Evolutionary conservation across 106 monocot species (phyloP).

Genomic region (Iris macrosiphon): DNA sequence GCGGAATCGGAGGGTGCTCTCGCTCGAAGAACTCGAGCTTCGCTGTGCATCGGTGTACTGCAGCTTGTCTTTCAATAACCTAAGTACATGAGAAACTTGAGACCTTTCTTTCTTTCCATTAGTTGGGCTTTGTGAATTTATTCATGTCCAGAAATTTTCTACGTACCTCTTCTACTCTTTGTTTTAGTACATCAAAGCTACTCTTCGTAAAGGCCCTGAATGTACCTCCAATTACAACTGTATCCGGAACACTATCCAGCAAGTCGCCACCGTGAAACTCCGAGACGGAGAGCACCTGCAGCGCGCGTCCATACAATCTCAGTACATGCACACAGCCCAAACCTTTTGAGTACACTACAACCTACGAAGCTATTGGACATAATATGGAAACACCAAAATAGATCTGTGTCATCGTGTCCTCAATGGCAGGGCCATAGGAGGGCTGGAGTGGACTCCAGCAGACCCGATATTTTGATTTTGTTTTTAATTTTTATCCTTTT

Average conservation of each 20-base stretch:
- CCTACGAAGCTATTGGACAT: too few species aligned
- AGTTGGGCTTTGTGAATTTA: too few species aligned
- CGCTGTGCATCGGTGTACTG: conserved; percentile 17
- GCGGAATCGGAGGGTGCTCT: conserved; percentile 10
- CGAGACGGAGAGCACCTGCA: conserved; percentile 24
- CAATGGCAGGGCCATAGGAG: too few species aligned
- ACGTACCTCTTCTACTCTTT: conserved; percentile 22
- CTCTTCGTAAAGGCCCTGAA: conserved; percentile 17
- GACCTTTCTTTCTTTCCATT: background rate
- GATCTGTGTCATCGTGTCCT: too few species aligned
- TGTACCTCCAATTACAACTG: conserved; percentile 14
- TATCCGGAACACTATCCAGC: conserved; percentile 8
- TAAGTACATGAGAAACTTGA: background rate
- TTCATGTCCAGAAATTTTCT: background rate
- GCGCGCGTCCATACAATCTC: too few species aligned
- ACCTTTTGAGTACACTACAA: too few species aligned
- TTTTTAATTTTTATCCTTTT: too few species aligned
- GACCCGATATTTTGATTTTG: too few species aligned
- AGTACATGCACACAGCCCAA: too few species aligned
- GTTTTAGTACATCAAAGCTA: conserved; percentile 5
- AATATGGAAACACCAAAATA: too few species aligned
- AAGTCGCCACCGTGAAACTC: conserved; percentile 9
- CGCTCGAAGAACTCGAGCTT: conserved; percentile 15
- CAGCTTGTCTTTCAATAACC: conserved; percentile 18
- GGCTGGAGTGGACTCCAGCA: too few species aligned